Evolutionary conservation across 768 basidiomycete genomes (phyloP), one percentile per base, ranked within the genome.

Genomic region (Tylopilus felleus): DNA sequence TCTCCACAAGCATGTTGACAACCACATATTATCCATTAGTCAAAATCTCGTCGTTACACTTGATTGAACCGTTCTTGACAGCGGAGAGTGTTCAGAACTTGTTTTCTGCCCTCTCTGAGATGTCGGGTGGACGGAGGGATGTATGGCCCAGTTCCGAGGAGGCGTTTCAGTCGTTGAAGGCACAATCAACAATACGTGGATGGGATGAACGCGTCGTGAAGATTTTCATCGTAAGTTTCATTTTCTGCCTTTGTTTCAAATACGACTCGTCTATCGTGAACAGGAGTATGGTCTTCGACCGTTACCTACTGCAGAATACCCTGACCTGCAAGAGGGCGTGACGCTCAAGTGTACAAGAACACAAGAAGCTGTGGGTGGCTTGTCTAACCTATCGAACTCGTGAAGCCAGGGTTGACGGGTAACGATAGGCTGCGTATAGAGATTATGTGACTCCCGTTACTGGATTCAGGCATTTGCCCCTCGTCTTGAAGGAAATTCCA

Each of bases 121-220:
- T 12, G 8, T 33, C 33, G 2, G 12, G 5, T 5, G 16, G 6
- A 16, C 35, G 16, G 16, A 36, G 35, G 7, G 35, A 36, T 36
- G 6, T 1, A 1, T 36, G 35, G 35, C 21, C 33, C 1, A 52
- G 13, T 22, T 5, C 8, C 3, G 51, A 58, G 14, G 53, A 43
- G 1, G 60, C 51, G 0, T 22, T 29, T 8, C 36, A 53, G 7
- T 14, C 16, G 6, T 10, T 52, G 1, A 58, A 8, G 27, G 21
- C 0, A 7, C 42, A 38, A 4, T 2, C 38, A 9, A 19, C 19
- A 5, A 14, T 36, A 10, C 31, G 13, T 9, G 19, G n/a, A 12
- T 58, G 53, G 57, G 57, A 60, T 14, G 48, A 52, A 4, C 53
- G 57, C 8, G 10, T 55, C 23, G 16, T 54, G 6, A 46, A 12